Evolutionary conservation across 352 stramenopile species (phyloP).

Genomic region (Pythium phragmiticola): DNA sequence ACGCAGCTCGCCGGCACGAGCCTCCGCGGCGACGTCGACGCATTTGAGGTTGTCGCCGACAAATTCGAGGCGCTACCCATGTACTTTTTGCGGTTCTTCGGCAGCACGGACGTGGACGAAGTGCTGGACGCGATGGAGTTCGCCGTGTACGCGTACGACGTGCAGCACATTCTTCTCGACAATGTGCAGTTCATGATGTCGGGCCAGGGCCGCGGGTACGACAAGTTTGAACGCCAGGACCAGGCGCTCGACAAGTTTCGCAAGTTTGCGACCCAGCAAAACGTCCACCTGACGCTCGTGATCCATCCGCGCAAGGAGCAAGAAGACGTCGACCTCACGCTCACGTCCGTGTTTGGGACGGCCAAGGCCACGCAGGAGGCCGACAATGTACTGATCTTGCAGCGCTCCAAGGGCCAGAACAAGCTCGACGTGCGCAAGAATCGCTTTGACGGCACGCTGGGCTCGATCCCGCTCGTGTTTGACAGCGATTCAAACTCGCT

Average conservation of each 20-base stretch:
- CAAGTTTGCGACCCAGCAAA: constrained; percentile 96
- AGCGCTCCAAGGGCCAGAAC: constrained; percentile 87
- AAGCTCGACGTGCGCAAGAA: constrained; percentile 98
- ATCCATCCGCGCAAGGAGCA: constrained; percentile 99
- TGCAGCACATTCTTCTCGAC: constrained; percentile 98
- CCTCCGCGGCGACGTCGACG: constrained; percentile 67
- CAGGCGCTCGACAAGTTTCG: constrained; percentile 95
- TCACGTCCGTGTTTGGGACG: constrained; percentile 97
- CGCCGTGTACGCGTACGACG: constrained; percentile 97
- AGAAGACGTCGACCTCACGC: constrained; percentile 89
- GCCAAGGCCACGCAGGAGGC: constrained; percentile 99
- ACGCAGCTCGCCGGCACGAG: constrained; percentile 90
- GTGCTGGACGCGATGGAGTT: constrained; percentile 99
- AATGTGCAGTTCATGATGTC: constrained; percentile 99
- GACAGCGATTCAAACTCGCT: constrained; percentile 65
- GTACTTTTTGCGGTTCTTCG: constrained; percentile 99
- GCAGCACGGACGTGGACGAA: constrained; percentile 92
- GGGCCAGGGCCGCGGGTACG: constrained; percentile 75
- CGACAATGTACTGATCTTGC: constrained; percentile 99
- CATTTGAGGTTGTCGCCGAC: constrained; percentile 78
- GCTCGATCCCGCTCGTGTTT: constrained; percentile 86
- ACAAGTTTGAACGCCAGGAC: constrained; percentile 93
- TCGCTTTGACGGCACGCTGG: constrained; percentile 91
- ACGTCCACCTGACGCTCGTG: constrained; percentile 98
- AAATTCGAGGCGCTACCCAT: constrained; percentile 95